Evolutionary conservation across 108 stramenopile species (phyloP).

Genomic region (Fistulifera solaris): DNA sequence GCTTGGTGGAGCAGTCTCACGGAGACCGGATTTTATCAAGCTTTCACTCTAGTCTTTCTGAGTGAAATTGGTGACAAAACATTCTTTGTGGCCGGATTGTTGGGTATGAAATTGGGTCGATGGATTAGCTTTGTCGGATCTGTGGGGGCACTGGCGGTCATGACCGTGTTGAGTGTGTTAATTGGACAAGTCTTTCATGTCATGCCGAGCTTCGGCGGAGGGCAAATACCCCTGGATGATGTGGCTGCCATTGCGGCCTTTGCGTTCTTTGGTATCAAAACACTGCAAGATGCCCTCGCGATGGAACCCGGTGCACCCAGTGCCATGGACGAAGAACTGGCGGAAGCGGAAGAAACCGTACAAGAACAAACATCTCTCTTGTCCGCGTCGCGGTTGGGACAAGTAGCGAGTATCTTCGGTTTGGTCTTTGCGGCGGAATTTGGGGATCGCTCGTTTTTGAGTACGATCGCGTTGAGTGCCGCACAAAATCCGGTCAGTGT

Average conservation of each 20-base stretch:
- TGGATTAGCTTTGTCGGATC: slow-evolving; percentile 88
- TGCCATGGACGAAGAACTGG: slow-evolving; percentile 92
- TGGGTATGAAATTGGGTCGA: slow-evolving; percentile 83
- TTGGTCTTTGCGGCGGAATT: slow-evolving; percentile 94
- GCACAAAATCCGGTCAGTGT: slow-evolving; percentile 95
- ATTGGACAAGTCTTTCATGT: slow-evolving; percentile 92
- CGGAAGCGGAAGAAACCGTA: slow-evolving; percentile 89
- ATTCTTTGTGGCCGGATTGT: slow-evolving; percentile 97
- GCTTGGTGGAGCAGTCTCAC: slow-evolving; percentile 27
- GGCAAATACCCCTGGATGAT: slow-evolving; percentile 85
- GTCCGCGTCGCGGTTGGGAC: slow-evolving; percentile 11
- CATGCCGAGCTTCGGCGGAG: slow-evolving; percentile 52
- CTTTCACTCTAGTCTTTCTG: slow-evolving; percentile 91
- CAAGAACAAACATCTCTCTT: slow-evolving; percentile 36
- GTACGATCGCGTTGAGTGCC: slow-evolving; percentile 95
- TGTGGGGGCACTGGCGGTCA: slow-evolving; percentile 86
- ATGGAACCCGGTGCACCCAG: slow-evolving; percentile 45
- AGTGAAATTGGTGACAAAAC: slow-evolving; percentile 99
- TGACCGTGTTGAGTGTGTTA: slow-evolving; percentile 93
- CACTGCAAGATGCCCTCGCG: slow-evolving; percentile 85
- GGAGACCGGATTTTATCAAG: slow-evolving; percentile 86
- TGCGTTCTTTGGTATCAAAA: slow-evolving; percentile 95
- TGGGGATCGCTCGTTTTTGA: slow-evolving; percentile 92
- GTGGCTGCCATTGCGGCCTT: slow-evolving; percentile 86
- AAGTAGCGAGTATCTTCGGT: slow-evolving; percentile 53